phyloP scores from a whole-genome alignment of 208 protist genomes.

The Leishmania lainsoni region DNA sequence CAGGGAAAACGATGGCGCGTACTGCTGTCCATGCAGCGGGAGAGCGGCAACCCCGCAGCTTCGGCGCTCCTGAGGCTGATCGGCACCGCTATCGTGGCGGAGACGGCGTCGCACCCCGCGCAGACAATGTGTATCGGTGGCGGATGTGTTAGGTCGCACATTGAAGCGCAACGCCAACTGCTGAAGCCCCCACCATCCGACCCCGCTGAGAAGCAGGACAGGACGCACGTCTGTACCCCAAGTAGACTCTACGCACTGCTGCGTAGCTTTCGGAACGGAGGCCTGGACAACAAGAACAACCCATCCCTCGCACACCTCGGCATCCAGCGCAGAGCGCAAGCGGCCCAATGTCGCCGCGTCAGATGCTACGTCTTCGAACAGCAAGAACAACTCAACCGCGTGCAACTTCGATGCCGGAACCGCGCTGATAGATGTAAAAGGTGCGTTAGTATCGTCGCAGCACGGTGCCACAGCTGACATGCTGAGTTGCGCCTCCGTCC shows the following conservation, averaged over 20 bases:
- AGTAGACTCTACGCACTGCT: conserved; percentile 33
- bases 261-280: conserved; percentile 35
- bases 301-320: conserved; percentile 8
- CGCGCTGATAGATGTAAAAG: conserved; percentile 11
- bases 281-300: conserved; percentile 55
- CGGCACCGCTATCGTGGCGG: not conserved
- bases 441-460: conserved; percentile 6
- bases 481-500: conserved; percentile 8
- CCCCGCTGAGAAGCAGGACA: conserved; percentile 48
- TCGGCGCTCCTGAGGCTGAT: not conserved
- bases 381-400: conserved; percentile 37
- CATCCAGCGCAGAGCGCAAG: conserved; percentile 14
- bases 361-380: conserved; percentile 44
- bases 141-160: conserved; percentile 43
- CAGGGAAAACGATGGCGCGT: conserved; percentile 2
- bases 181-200: conserved; percentile 53
- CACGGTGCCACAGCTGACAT: conserved; percentile 4
- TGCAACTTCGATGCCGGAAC: conserved; percentile 21
- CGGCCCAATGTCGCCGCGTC: conserved; percentile 2
- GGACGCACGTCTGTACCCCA: conserved; percentile 46
- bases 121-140: conserved; percentile 16
- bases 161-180: conserved; percentile 59
- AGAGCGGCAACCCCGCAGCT: conserved; percentile 20
- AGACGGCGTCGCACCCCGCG: conserved; percentile 18
- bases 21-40: conserved; percentile 20